Percentiles rank a stretch among this genome's conserved stretches.
Conservation (phyloP, 495 filamentous ascomycete species). For the Poronia punctata region DNA sequence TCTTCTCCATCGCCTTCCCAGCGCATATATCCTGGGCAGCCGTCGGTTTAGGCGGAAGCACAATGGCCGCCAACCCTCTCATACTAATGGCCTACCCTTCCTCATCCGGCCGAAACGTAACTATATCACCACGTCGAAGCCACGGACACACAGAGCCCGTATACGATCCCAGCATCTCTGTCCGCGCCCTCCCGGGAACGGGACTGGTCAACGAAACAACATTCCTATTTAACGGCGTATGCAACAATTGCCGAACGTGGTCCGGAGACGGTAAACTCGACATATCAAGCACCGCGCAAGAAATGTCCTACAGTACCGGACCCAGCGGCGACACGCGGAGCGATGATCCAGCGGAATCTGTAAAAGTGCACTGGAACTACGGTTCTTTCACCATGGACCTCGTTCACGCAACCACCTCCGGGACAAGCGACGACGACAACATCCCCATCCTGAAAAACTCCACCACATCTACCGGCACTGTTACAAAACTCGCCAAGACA, state of each 20-base stretch:
- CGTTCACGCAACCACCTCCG: slow-evolving; percentile 37
- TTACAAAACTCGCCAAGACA: slow-evolving; percentile 14
- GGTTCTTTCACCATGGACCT: slow-evolving; percentile 51
- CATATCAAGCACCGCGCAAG: slow-evolving; percentile 27
- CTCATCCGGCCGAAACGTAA: slow-evolving; percentile 38
- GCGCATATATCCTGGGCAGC: slow-evolving; percentile 36
- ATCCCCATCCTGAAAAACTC: slow-evolving; percentile 13
- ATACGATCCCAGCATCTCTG: slow-evolving; percentile 29
- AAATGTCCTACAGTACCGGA: slow-evolving; percentile 54
- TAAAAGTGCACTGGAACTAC: slow-evolving; percentile 47
- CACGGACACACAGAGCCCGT: slow-evolving; percentile 43
- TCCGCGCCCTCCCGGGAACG: slow-evolving; percentile 37
- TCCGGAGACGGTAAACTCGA: slow-evolving; percentile 29
- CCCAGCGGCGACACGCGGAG: slow-evolving; percentile 25
- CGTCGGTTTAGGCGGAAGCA: slow-evolving; percentile 42
- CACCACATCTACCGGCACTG: slow-evolving; percentile 17
- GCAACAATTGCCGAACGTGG: slow-evolving; percentile 43
- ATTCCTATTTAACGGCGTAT: slow-evolving; percentile 42
- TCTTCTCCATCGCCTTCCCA: slow-evolving; percentile 42
- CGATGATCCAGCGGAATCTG: slow-evolving; percentile 33
- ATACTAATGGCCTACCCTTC: slow-evolving; percentile 47
- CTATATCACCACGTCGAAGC: slow-evolving; percentile 41
- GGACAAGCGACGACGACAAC: slow-evolving; percentile 24
- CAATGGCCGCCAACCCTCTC: slow-evolving; percentile 42
- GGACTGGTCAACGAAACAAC: slow-evolving; percentile 31